Percentiles rank a stretch among this genome's conserved stretches.
Conservation (phyloP, 495 filamentous ascomycete genomes). For the Podospora sp. region DNA sequence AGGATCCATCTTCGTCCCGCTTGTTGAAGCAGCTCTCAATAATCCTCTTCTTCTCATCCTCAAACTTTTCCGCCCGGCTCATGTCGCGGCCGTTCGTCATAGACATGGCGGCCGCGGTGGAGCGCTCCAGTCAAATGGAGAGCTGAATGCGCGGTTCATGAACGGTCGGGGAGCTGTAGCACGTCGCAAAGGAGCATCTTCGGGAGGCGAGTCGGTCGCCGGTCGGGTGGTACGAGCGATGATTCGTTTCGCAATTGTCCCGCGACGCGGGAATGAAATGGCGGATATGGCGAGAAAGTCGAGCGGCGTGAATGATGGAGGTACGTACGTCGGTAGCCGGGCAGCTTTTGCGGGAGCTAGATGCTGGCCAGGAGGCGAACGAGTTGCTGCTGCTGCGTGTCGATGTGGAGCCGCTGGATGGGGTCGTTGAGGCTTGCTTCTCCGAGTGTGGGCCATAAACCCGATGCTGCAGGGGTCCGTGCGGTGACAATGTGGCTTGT, state of each 20-base stretch:
- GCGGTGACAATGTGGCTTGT: constrained; percentile 9
- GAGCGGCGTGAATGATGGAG: neutral
- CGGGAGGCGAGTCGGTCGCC: constrained; percentile 3
- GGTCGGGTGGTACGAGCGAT: neutral
- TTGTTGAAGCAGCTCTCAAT: constrained; percentile 90
- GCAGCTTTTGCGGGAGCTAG: neutral
- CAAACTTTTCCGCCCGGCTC: constrained; percentile 84
- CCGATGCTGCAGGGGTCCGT: constrained; percentile 4
- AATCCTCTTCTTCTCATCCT: constrained; percentile 93
- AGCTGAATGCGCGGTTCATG: constrained; percentile 28
- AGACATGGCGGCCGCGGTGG: constrained; percentile 24
- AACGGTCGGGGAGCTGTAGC: constrained; percentile 27
- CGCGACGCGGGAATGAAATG: neutral
- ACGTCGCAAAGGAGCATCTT: constrained; percentile 22
- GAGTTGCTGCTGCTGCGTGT: neutral
- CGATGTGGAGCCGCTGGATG: neutral
- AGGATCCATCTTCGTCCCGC: constrained; percentile 77
- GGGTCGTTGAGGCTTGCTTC: constrained; percentile 3
- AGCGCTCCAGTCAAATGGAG: constrained; percentile 30
- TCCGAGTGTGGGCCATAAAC: neutral
- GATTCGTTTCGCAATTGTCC: constrained; percentile 1
- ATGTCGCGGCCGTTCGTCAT: constrained; percentile 43
- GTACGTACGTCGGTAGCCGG: neutral
- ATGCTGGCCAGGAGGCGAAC: constrained; percentile 6
- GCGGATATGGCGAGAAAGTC: neutral